Evolutionary conservation across 2,329 filamentous ascomycete genomes (phyloP), one percentile per base, ranked within the genome.

Genomic region (Arthrinium puccinioides): DNA sequence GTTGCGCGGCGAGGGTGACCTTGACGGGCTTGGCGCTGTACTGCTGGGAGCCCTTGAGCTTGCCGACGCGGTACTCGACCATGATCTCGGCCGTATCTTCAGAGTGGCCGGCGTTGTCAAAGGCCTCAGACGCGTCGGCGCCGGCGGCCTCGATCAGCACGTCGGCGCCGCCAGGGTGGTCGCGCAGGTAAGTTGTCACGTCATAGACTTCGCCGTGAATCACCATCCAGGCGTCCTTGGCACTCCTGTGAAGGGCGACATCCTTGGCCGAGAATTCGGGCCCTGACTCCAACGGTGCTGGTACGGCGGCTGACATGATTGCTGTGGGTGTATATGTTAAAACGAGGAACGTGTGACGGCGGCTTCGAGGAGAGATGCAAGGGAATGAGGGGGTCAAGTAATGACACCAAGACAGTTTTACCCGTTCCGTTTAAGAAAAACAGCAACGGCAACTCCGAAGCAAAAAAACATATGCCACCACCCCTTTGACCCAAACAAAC

Each of bases 71-170:
- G 37, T 55, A 65, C 10, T 52, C 41, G 3, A 52, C 54, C 56
- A 70, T 62, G 32, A 67, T 62, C 26, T 67, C 65, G 35, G 51
- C 56, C 3, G 67, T 67, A 38, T 71, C 68, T 18, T 87, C 83
- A 32, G 82, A 87, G 67, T 94, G 87, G 30, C 86, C 86, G 25
- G 87, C 84, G 52, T 89, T 83, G 63, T 92, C 85, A 53, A 89
- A 92, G 28, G 79, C 82, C 55, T 86, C 80, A 29, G 82, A 86
- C 32, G 82, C 80, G 61, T 92, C 85, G 49, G 81, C 79, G 40
- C 87, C 87, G 48, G 73, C 85, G 20, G 86, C 81, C 44, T 90
- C 86, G 41, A 86, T 68, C 27, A 92, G 68, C 42, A 89, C 76
- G 53, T 89, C 84, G 52, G 82, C 78, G 55, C 87, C 87, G 50